Conservation (phyloP, 768 basidiomycete species). For the Fomitopsis pulvina region DNA sequence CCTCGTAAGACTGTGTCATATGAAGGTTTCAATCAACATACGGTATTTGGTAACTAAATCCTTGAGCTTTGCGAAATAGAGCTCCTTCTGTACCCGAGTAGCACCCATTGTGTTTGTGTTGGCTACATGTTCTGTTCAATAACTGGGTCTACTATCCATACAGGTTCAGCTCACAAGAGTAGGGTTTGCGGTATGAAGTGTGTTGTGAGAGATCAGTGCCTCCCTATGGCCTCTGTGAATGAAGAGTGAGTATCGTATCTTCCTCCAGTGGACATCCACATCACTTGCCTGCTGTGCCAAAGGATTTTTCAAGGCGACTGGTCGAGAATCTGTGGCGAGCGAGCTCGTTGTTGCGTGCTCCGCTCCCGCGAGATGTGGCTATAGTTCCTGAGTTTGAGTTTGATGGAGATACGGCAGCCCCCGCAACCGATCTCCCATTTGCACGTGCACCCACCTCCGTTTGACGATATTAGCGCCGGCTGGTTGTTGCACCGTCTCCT, state of each 20-base stretch:
- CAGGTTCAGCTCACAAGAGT: not conserved
- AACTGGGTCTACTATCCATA: not conserved
- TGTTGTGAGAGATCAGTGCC: slow-evolving; percentile 46
- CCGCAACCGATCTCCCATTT: too few species aligned
- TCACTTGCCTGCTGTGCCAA: slow-evolving; percentile 72
- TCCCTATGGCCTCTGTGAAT: slow-evolving; percentile 87
- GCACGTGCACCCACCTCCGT: too few species aligned
- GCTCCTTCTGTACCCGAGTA: slow-evolving; percentile 80
- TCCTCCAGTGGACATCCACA: slow-evolving; percentile 7
- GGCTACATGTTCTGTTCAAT: not conserved
- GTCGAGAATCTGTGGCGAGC: slow-evolving; percentile 14
- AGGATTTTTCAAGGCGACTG: slow-evolving; percentile 90
- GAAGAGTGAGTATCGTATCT: too few species aligned
- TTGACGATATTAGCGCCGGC: too few species aligned
- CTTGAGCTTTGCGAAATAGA: slow-evolving; percentile 92
- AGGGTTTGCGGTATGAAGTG: slow-evolving; percentile 9
- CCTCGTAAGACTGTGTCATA: not conserved
- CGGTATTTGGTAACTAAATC: slow-evolving; percentile 86
- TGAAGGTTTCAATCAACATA: slow-evolving; percentile 34
- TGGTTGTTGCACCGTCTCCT: too few species aligned
- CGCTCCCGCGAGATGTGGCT: slow-evolving; percentile 13
- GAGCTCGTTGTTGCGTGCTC: slow-evolving; percentile 6
- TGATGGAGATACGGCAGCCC: not conserved
- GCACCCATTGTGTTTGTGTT: slow-evolving; percentile 70
- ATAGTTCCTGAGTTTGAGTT: slow-evolving; percentile 21